A percentile compares a stretch with the other conserved stretches of the same genome.
Evolutionary conservation across 2,329 filamentous ascomycete species (phyloP).

Genomic region (Ramularia endophylla): DNA sequence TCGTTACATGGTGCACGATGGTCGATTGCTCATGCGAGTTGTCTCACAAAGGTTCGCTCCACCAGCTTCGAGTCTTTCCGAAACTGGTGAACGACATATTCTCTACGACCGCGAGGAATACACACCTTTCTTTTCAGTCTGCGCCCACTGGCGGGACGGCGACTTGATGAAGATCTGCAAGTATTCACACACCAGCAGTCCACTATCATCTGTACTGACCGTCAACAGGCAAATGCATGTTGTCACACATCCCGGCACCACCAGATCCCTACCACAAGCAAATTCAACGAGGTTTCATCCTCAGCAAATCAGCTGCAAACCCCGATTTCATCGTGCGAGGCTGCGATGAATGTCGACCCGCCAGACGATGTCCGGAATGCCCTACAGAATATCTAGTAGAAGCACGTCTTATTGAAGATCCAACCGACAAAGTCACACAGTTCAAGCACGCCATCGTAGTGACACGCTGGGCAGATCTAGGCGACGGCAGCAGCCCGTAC

Average conservation of each 20-base stretch:
- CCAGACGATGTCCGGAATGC: conserved; percentile 56
- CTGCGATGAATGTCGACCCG: conserved; percentile 52
- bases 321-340: conserved; percentile 44
- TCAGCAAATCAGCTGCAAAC: conserved; percentile 27
- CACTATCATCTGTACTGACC: too few species aligned
- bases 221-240: conserved; percentile 60
- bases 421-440: conserved; percentile 34
- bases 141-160: conserved; percentile 58
- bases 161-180: conserved; percentile 53
- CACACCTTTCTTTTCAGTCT: conserved; percentile 57
- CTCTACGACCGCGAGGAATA: conserved; percentile 57
- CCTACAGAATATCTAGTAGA: conserved; percentile 59
- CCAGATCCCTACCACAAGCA: conserved; percentile 41
- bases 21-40: conserved; percentile 54
- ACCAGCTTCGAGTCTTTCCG: conserved; percentile 42
- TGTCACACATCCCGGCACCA: conserved; percentile 50
- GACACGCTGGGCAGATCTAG: conserved; percentile 57
- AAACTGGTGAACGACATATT: conserved; percentile 48
- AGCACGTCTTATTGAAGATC: conserved; percentile 53
- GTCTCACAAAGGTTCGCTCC: conserved; percentile 49
- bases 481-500: conserved; percentile 47
- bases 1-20: conserved; percentile 48
- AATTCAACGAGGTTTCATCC: conserved; percentile 34
- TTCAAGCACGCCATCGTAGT: conserved; percentile 58
- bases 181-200: too few species aligned